phyloP scores from a whole-genome alignment of 805 yeast species.

The Lipomyces chichibuensis region DNA sequence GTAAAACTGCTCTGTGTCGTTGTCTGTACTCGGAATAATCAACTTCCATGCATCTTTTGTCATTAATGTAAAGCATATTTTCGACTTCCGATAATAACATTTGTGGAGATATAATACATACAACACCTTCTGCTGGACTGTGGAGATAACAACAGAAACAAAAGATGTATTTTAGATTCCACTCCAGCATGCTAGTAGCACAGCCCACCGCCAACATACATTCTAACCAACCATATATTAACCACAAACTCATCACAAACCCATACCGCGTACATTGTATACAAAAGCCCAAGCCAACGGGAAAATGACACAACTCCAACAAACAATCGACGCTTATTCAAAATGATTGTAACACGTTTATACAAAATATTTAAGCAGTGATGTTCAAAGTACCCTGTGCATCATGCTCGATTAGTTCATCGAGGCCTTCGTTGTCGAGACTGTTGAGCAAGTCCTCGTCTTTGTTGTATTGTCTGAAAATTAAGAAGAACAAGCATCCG shows the following conservation, averaged over 20 bases:
- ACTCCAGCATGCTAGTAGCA: neutral
- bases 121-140: no score
- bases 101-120: neutral
- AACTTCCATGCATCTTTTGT: neutral
- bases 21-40: neutral
- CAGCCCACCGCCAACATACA: neutral
- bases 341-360: neutral
- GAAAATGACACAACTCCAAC: neutral
- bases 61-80: neutral
- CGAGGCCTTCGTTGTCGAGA: conserved; percentile 39
- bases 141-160: no score
- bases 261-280: neutral
- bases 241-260: neutral
- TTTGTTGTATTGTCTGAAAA: conserved; percentile 58
- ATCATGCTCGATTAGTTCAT: conserved; percentile 16
- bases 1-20: conserved; percentile 3
- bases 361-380: conserved; percentile 9
- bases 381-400: conserved; percentile 25
- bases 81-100: neutral
- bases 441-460: conserved; percentile 62
- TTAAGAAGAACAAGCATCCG: conserved; percentile 64
- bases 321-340: neutral
- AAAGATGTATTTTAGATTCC: neutral
- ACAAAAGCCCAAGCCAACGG: neutral
- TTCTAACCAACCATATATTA: neutral